Evolutionary conservation across 2,329 filamentous ascomycete genomes (phyloP).

Genomic region (Fusarium verrucosum): DNA sequence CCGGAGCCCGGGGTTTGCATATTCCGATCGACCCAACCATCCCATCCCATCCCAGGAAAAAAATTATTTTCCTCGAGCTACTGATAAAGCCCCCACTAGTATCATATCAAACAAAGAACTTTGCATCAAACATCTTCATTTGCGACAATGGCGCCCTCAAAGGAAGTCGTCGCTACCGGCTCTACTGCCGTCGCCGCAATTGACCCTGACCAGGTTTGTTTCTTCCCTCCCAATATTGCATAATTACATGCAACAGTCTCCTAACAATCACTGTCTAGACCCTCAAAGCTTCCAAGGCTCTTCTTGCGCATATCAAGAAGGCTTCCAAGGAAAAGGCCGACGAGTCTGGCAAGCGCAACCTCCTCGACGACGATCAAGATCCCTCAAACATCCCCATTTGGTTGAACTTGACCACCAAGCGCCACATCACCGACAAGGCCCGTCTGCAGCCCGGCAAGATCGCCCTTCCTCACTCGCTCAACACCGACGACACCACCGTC

Average conservation of each 20-base stretch:
- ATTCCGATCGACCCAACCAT: conserved; percentile 49
- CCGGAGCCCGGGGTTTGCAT: conserved; percentile 49
- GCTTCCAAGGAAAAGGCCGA: conserved; percentile 58
- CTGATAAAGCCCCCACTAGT: conserved; percentile 43
- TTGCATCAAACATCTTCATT: conserved; percentile 34
- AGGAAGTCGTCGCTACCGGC: conserved; percentile 50
- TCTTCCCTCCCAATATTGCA: not conserved
- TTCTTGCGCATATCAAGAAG: conserved; percentile 69
- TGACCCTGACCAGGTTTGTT: conserved; percentile 55
- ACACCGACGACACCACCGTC: conserved; percentile 72
- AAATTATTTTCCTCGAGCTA: conserved; percentile 44
- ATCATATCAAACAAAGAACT: conserved; percentile 47
- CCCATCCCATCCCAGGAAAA: conserved; percentile 38
- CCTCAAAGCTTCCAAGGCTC: conserved; percentile 70
- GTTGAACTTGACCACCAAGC: conserved; percentile 72
- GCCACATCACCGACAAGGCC: conserved; percentile 75
- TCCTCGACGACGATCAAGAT: conserved; percentile 60
- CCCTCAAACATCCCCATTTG: conserved; percentile 64
- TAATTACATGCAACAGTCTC: not conserved
- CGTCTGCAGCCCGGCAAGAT: conserved; percentile 88
- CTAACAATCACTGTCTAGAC: conserved; percentile 53
- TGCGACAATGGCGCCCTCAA: conserved; percentile 54
- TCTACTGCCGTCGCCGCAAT: conserved; percentile 49
- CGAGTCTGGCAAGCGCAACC: conserved; percentile 63
- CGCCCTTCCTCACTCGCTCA: conserved; percentile 77